Percentiles rank a stretch among this genome's conserved stretches.
Evolutionary conservation across 2,329 filamentous ascomycete genomes (phyloP).

Genomic region (Aureobasidium sp.): DNA sequence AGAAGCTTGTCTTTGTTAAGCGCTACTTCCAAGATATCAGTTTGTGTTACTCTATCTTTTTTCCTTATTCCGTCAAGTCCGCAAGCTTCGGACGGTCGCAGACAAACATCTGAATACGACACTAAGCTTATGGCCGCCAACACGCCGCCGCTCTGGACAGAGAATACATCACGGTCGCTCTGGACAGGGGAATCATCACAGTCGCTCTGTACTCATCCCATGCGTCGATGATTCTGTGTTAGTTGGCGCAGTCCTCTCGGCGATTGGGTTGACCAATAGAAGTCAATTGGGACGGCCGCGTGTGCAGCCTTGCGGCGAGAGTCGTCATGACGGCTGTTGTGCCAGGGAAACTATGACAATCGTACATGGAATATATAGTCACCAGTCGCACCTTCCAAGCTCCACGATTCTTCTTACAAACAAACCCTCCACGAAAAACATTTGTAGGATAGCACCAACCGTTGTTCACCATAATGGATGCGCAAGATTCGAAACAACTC

Average conservation of each 20-base stretch:
- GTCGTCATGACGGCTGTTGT: background rate
- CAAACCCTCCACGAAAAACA: background rate
- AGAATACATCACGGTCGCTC: background rate
- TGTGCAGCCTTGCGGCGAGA: background rate
- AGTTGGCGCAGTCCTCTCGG: background rate
- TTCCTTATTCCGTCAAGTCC: background rate
- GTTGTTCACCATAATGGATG: background rate
- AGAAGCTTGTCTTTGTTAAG: background rate
- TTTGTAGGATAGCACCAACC: background rate
- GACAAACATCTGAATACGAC: background rate
- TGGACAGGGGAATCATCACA: no score
- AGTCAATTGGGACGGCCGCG: background rate
- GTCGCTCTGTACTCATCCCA: no score
- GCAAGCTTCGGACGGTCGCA: background rate
- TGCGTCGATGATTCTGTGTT: no score
- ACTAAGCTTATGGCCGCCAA: background rate
- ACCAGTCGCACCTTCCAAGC: background rate
- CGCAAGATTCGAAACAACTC: background rate
- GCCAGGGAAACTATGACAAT: background rate
- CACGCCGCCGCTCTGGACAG: background rate
- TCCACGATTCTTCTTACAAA: background rate
- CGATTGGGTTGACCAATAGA: background rate
- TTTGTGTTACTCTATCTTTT: background rate
- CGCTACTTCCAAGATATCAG: background rate
- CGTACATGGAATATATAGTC: background rate